Conservation (phyloP, 768 basidiomycete species). For the Suillus ampliporus region DNA sequence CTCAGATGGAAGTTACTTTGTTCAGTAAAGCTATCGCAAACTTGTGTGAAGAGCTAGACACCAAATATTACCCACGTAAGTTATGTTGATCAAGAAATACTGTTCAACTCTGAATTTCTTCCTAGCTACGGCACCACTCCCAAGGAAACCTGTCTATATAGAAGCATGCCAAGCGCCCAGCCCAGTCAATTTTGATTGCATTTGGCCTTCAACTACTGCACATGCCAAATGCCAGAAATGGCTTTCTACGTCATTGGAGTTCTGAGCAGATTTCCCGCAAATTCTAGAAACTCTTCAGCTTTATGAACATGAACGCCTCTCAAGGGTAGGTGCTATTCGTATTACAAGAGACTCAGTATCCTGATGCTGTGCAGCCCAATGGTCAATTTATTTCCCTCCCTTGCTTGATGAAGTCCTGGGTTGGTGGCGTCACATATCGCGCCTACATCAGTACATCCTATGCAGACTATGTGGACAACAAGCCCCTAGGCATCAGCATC, state of each 20-base stretch:
- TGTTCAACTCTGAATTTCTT: not conserved
- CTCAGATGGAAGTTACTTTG: slow-evolving; percentile 1
- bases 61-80: not conserved
- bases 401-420: not conserved
- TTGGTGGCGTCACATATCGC: not conserved
- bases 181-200: not conserved
- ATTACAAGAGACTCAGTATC: not conserved
- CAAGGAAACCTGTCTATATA: not conserved
- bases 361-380: not conserved
- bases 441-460: not conserved
- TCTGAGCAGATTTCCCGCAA: not conserved
- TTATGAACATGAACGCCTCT: not conserved
- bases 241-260: not conserved
- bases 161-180: not conserved
- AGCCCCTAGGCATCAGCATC: not conserved
- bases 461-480: not conserved
- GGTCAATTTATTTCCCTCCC: not conserved
- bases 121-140: not conserved
- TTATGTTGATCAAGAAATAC: not conserved
- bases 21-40: not conserved
- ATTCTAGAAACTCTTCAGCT: too few relatives aligned
- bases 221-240: not conserved
- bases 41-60: not conserved
- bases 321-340: not conserved
- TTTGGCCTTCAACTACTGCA: not conserved